Conservation (phyloP, 257 asterid species). For the Phtheirospermum japonicum region DNA sequence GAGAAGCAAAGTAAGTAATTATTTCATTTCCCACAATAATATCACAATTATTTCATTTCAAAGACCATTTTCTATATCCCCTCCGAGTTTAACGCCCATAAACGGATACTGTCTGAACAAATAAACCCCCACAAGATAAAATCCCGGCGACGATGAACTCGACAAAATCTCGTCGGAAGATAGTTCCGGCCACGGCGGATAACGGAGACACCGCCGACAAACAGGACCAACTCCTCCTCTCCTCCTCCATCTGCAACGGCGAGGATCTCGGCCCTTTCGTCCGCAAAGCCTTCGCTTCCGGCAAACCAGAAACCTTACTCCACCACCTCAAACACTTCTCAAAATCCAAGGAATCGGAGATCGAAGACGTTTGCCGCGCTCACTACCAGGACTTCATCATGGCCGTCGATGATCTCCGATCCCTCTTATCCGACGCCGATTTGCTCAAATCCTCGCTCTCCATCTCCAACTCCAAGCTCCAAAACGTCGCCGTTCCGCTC, state of each 20-base stretch:
- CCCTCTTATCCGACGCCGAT: conserved; percentile 90
- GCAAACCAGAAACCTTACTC: conserved; percentile 82
- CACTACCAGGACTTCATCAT: conserved; percentile 96
- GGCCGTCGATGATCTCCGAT: conserved; percentile 96
- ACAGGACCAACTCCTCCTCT: conserved; percentile 85
- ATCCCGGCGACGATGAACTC: conserved; percentile 41
- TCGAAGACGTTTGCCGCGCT: conserved; percentile 90
- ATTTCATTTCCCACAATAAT: too few species aligned
- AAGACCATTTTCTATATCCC: conserved; percentile 38
- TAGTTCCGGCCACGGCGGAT: conserved; percentile 48
- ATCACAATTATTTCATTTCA: too few species aligned
- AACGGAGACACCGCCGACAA: conserved; percentile 81
- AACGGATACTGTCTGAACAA: conserved; percentile 33
- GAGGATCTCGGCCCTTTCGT: conserved; percentile 89
- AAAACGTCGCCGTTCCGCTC: conserved; percentile 80
- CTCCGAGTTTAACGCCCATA: conserved; percentile 41
- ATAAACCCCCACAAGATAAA: neutral
- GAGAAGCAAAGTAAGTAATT: too few species aligned
- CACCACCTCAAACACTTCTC: conserved; percentile 75
- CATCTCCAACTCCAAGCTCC: conserved; percentile 68
- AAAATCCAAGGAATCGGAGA: conserved; percentile 85
- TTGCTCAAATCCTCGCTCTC: conserved; percentile 81
- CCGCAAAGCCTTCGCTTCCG: conserved; percentile 78
- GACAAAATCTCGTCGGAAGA: conserved; percentile 73
- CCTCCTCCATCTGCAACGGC: conserved; percentile 87